phyloP scores from a whole-genome alignment of 371 early-diverging fungal species.

The Rhizomucor miehei region DNA sequence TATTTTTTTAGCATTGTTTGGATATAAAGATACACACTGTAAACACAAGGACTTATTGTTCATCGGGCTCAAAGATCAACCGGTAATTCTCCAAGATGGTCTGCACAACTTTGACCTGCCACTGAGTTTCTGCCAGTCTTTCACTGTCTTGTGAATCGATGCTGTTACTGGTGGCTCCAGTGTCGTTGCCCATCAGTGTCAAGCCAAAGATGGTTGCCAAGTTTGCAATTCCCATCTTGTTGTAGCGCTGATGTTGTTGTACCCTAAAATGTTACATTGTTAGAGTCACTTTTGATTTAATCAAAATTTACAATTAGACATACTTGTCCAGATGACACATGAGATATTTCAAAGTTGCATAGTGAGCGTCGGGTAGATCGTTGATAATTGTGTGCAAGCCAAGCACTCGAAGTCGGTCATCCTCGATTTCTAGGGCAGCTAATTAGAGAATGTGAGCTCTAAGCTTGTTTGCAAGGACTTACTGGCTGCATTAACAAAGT shows the following conservation, averaged over 20 bases:
- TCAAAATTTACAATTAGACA: slow-evolving; percentile 3
- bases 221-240: slow-evolving; percentile 85
- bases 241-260: slow-evolving; percentile 68
- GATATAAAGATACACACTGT: no score
- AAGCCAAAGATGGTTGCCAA: slow-evolving; percentile 90
- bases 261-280: slow-evolving; percentile 46
- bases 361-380: slow-evolving; percentile 72
- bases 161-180: slow-evolving; percentile 16
- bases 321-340: slow-evolving; percentile 74
- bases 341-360: slow-evolving; percentile 70
- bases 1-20: no score
- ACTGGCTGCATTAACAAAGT: slow-evolving; percentile 70
- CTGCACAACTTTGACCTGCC: slow-evolving; percentile 59
- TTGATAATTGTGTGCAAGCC: slow-evolving; percentile 66
- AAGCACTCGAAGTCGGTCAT: slow-evolving; percentile 58
- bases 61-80: slow-evolving; percentile 63
- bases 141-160: slow-evolving; percentile 29
- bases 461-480: slow-evolving; percentile 7
- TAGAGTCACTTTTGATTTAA: slow-evolving; percentile 1
- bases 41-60: slow-evolving; percentile 9
- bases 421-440: slow-evolving; percentile 45
- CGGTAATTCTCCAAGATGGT: slow-evolving; percentile 58
- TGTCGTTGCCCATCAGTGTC: slow-evolving; percentile 69
- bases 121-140: slow-evolving; percentile 52
- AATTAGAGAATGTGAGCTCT: neutral